Conservation (phyloP, 495 filamentous ascomycete species). For the Annulohypoxylon moriforme region DNA sequence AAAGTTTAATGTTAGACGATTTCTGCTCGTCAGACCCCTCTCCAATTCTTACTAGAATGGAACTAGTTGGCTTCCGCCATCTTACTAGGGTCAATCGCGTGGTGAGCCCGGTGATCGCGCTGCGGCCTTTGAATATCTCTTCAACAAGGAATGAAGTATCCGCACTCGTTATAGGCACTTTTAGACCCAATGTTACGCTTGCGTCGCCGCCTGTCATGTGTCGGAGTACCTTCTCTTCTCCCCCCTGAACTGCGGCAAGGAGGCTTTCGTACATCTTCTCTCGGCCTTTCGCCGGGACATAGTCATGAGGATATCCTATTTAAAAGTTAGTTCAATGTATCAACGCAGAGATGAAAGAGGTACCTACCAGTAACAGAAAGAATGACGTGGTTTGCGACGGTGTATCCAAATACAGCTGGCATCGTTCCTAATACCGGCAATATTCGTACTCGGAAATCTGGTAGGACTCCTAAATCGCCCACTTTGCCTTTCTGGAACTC, state of each 20-base stretch:
- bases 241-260: constrained; percentile 74
- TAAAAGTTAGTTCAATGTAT: constrained; percentile 16
- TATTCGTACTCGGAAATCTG: constrained; percentile 93
- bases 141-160: constrained; percentile 90
- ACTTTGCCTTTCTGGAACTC: constrained; percentile 90
- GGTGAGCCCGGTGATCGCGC: constrained; percentile 80
- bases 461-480: constrained; percentile 84
- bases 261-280: constrained; percentile 93
- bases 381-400: constrained; percentile 90
- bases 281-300: constrained; percentile 79
- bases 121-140: constrained; percentile 87
- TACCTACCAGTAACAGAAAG: constrained; percentile 72
- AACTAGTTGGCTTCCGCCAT: constrained; percentile 70
- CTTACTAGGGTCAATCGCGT: constrained; percentile 80
- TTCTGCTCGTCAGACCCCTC: constrained; percentile 76
- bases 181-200: constrained; percentile 73
- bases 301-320: constrained; percentile 84
- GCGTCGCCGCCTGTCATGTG: constrained; percentile 60
- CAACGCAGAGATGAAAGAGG: neutral
- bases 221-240: constrained; percentile 77
- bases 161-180: constrained; percentile 77
- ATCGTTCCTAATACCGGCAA: constrained; percentile 95
- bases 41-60: constrained; percentile 60
- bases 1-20: constrained; percentile 68
- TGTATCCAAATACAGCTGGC: constrained; percentile 95